phyloP scores from a whole-genome alignment of 2,329 filamentous ascomycete species.

The Paraphoma sp. region DNA sequence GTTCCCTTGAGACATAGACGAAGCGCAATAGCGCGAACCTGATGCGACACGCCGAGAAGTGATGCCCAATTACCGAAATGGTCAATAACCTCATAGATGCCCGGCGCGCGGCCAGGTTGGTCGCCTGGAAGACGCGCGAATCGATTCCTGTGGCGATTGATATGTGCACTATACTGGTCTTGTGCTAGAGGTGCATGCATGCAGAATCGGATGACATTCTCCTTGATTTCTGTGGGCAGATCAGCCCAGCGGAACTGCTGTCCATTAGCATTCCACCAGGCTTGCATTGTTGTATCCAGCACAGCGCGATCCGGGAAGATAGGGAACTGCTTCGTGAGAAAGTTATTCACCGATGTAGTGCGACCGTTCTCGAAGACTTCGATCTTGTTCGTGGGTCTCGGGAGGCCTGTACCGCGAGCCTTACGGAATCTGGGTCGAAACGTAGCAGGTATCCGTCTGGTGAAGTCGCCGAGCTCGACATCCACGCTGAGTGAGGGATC shows the following conservation, averaged over 20 bases:
- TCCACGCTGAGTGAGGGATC: background rate
- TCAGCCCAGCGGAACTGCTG: constrained; percentile 31
- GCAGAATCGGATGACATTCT: constrained; percentile 27
- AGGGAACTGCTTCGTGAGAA: constrained; percentile 13
- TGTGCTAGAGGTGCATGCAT: constrained; percentile 10
- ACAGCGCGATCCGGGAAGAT: background rate
- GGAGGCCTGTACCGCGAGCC: background rate
- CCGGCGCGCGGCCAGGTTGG: background rate
- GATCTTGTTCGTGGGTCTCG: background rate
- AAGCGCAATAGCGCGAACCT: constrained; percentile 29
- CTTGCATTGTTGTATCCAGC: constrained; percentile 2
- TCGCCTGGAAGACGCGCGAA: background rate
- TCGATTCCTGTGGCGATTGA: background rate
- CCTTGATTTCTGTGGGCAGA: constrained; percentile 37
- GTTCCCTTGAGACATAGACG: constrained; percentile 28
- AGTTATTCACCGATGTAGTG: constrained; percentile 7
- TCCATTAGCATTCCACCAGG: constrained; percentile 33
- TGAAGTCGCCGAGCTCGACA: constrained; percentile 14
- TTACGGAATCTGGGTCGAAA: background rate
- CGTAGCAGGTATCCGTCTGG: background rate
- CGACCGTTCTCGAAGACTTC: background rate
- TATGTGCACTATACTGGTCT: background rate
- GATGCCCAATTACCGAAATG: constrained; percentile 21
- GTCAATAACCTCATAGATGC: constrained; percentile 20
- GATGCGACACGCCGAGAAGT: constrained; percentile 28